Base-by-base conservation (phyloP, 2,329 filamentous ascomycete species). In the Colletotrichum salicis region DNA sequence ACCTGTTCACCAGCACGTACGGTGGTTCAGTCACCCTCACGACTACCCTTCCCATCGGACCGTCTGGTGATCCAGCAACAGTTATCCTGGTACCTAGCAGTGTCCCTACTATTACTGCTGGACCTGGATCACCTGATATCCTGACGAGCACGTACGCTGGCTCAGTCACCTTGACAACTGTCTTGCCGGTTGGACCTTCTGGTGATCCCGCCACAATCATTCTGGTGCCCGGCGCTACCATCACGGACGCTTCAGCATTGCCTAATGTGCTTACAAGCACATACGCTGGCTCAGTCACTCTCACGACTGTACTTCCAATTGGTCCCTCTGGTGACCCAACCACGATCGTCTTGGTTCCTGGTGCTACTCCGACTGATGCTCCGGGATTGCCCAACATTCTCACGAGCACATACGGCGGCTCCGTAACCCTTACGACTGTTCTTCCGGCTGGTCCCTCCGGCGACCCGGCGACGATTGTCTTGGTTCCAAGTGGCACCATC, bases 231-330 rank as follows among this genome's bases (percentile, higher is more conserved):
- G 33, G 64, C 10, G n/a, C n/a, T 4, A 41, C 41, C n/a, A 19
- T n/a, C 6, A 35, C 60, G 6, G 60, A 27, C 1, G 27, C 27
- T n/a, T 33, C 56, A 24, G 56, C 19, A 2, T 12, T 41, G 22
- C 54, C 62, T 15, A 65, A 58, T 15, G 6, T 63, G 29, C 31
- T 52, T 11, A 63, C 60, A 12, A 52, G 45, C 45, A 63, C 60
- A 19, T 60, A 60, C 15, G 58, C 22, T 8, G 58, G 58, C n/a
- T 60, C 35, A 4, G 24, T 60, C 15, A 60, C 58, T 13, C 56
- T 37, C 3, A 62, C 59, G 0, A 48, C 37, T 2, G 45, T 41
- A 10, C 7, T 62, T 5, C 24, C 56, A 7, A 4, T 33, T 2
- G 37, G 41, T 1, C 41, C 41, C 8, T 48, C 59, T 19, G 59